Base-by-base conservation (phyloP, 768 basidiomycete species). In the Lactifluus piperatus region DNA sequence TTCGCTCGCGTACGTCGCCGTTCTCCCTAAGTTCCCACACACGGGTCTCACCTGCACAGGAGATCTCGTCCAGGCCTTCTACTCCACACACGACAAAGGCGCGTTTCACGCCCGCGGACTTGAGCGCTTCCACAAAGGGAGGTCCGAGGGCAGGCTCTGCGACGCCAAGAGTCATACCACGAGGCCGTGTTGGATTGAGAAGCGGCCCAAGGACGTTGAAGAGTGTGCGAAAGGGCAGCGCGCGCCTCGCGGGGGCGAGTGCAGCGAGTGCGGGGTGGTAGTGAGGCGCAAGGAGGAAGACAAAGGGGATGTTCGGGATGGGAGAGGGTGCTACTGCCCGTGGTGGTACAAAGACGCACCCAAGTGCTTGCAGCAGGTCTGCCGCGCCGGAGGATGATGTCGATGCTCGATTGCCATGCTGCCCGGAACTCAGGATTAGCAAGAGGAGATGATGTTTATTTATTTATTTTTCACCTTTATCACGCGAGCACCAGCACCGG, bases 191-290 rank as follows among this genome's bases (percentile, higher is more conserved):
- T 2, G 95, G 97, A 72, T 95, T 97, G 72, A 95, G 87, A 39
- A 98, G 80, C 0, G 95, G 97, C 0, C 97, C 94, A 32, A 97
- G 78, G 58, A 94, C 75, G 73, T 99, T 98, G 81, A 97, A 97
- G 76, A 99, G 85, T 9, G 95, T 97, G 47, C 94, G 86, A 76
- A 95, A 97, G 47, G 93, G 92, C 54, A 98, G 81, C 0, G 83
- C 74, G 66, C 87, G 88, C 55, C 95, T 86, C 68, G 87, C 81
- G 0, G 95, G 93, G 0, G 87, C 88, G 64, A 98, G 78, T 56
- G 80, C 73, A 5, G 88, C 90, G 48, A 97, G 79, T 0, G 87
- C 72, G 1, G 94, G 94, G 72, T 98, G 94, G 72, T 93, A 97
- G 69, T 94, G 87, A 0, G 93, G 87, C 0, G 92, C 97, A 61